These are phyloP conservation scores for Magnusiomyces sp. DNA, from an alignment of 1,139 yeast genomes.

Conservation along the genomic window DNA sequence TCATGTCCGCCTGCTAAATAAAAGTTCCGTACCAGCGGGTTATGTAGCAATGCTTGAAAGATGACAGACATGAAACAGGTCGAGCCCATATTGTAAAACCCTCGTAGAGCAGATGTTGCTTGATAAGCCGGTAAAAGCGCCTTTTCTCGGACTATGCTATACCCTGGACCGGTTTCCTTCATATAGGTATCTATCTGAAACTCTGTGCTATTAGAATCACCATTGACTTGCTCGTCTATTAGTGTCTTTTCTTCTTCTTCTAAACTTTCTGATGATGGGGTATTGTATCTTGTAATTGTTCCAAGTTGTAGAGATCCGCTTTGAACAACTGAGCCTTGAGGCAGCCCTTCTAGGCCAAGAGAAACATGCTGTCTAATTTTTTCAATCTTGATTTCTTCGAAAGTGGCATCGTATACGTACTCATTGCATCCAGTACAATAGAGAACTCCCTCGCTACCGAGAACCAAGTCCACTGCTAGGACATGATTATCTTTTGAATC, in stretches of 20 bases:
- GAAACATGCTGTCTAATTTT: conserved; percentile 13
- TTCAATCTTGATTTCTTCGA: conserved; percentile 46
- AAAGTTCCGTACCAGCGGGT: conserved; percentile 71
- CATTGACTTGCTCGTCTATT: not conserved
- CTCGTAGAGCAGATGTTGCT: conserved; percentile 70
- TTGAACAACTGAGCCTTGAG: conserved; percentile 10
- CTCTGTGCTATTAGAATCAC: not conserved
- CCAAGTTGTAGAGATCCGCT: conserved; percentile 2
- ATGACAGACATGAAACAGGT: conserved; percentile 94
- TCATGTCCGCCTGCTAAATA: conserved; percentile 65
- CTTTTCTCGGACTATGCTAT: conserved; percentile 28
- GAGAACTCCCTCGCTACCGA: conserved; percentile 22
- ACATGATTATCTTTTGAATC: conserved; percentile 55
- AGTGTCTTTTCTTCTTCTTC: not conserved
- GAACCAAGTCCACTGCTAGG: conserved; percentile 43
- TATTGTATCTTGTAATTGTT: not conserved
- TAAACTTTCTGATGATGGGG: not conserved
- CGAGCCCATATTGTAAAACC: conserved; percentile 89
- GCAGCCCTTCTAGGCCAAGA: conserved; percentile 11
- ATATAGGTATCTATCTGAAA: conserved; percentile 14
- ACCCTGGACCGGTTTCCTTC: conserved; percentile 20
- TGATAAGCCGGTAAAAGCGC: conserved; percentile 43
- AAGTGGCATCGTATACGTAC: conserved; percentile 51
- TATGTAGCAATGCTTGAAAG: conserved; percentile 77
- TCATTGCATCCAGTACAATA: conserved; percentile 74